Base-by-base conservation (phyloP, 768 basidiomycete genomes). In the Amanita phalloides region DNA sequence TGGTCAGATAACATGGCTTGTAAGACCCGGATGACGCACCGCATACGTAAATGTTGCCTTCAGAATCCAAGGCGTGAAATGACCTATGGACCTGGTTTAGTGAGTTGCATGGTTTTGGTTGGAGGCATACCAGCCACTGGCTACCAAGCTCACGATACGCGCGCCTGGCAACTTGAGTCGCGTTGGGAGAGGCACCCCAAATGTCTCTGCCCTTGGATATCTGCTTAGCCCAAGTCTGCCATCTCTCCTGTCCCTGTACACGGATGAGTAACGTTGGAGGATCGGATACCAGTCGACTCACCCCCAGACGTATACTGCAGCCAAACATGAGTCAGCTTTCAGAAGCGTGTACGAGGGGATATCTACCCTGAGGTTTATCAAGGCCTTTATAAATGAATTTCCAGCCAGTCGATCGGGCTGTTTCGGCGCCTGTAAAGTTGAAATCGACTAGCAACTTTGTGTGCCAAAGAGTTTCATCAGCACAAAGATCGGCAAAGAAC, bases 401-500 rank as follows among this genome's bases (percentile, higher is more conserved):
- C 81, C 85, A 94, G 11, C 90, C 90, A 41, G 67, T 79, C 10
- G 75, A 79, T 17, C 91, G 72, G 11, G 90, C 90, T 0, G 85
- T 90, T 38, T 74, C 76, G 37, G 75, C 71, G 3, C 77, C 78
- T 6, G 84, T 75, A 58, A 90, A 93, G 65, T 90, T 89, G 70
- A 81, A 92, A 61, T 93, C 91, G 30, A 66, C 63, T 28, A 72
- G 62, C 7, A 89, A 67, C 54, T 78, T 84, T 26, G 77, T 72
- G 61, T 81, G 82, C 91, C 91, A 94, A 54, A 91, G 74, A 0
- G 80, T 81, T 53, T 90, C 85, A 60, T 92, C 89, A 10, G 75
- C 69, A 60, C 76, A 78, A 23, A 86, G 58, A 10, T 64, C 55
- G 43, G 78, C 73, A 60, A 90, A 86, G 62, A 75, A 74, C 73